Conservation (phyloP, 129 eudicot species). For the Flaveria ramosissima region DNA sequence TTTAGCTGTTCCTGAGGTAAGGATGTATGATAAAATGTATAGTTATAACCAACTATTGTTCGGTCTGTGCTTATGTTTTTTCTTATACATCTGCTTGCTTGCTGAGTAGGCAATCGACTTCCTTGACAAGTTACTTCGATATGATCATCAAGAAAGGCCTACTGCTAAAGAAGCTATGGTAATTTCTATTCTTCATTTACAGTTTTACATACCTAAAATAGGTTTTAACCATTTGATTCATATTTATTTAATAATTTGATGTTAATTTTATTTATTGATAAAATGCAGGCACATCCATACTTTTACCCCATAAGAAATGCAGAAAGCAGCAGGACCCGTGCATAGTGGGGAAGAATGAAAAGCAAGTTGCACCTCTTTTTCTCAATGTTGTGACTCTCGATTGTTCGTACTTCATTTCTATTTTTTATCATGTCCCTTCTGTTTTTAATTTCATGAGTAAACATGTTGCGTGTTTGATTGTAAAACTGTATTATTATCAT, state of each 20-base stretch:
- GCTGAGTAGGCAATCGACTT: slow-evolving; percentile 75
- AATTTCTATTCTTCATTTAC: neutral
- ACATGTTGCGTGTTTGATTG: slow-evolving; percentile 27
- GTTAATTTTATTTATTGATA: neutral
- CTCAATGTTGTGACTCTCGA: slow-evolving; percentile 17
- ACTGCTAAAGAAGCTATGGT: slow-evolving; percentile 98
- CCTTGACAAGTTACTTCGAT: slow-evolving; percentile 83
- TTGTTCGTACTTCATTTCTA: slow-evolving; percentile 4
- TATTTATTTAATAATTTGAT: neutral
- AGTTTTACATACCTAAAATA: neutral
- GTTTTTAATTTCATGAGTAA: slow-evolving; percentile 28
- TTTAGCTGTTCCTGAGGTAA: slow-evolving; percentile 88
- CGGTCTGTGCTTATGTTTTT: neutral
- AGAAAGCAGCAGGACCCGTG: slow-evolving; percentile 83
- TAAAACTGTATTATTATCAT: slow-evolving; percentile 13
- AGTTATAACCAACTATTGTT: neutral
- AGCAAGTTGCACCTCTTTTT: neutral
- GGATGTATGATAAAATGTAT: neutral
- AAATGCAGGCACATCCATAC: slow-evolving; percentile 82
- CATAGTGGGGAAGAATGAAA: slow-evolving; percentile 39
- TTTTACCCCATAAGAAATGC: slow-evolving; percentile 80
- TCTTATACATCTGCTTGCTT: slow-evolving; percentile 1
- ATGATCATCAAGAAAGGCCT: slow-evolving; percentile 95
- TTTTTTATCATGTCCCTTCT: slow-evolving; percentile 5
- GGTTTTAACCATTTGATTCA: neutral